Base-by-base conservation (phyloP, 495 filamentous ascomycete genomes). In the Durotheca rogersii region DNA sequence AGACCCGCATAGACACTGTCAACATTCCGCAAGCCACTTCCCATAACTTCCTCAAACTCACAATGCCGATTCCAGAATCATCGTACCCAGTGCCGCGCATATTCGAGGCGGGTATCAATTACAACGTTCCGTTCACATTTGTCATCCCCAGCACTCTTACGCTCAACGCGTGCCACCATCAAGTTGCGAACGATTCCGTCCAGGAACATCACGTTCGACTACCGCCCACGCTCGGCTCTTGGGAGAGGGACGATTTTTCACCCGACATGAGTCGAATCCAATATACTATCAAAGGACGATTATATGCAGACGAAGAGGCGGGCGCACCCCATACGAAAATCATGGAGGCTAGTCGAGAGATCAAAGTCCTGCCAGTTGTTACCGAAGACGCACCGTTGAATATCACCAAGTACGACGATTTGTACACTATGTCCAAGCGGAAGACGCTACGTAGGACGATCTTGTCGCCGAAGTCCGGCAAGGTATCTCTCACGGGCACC, bases 121-220 rank as follows among this genome's bases (percentile, higher is more conserved):
- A 91, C 65, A 81, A 67, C 10, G 83, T 95, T 42, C 87, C 89
- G 1, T 98, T 96, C 70, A 83, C 81, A 50, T 98, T 98, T 60
- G 85, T 89, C 29, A 80, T 97, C 9, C 93, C 94, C 0, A 76
- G 80, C 20, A 81, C 82, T 7, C 75, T 96, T 31, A 77, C 83
- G 19, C 74, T 78, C 6, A 68, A 71, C 32, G 70, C 74, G 11
- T 82, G 79, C 63, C 72, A 64, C 49, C 77, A 81, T 51, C 16
- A 43, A 4, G 59, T 63, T 6, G 40, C 65, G 14, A 81, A 81
- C 42, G 65, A 75, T 6, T 76, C 84, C 20, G 71, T 95, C 31
- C 76, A 80, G 46, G 77, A 81, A 20, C 81, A 84, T 1, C 93
- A 98, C 70, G 73, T 90, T 2, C 75, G 82, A 40, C 77, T 95